Evolutionary conservation across 129 eudicot genomes (phyloP), one percentile per base, ranked within the genome.

Genomic region (Lactuca sativa): DNA sequence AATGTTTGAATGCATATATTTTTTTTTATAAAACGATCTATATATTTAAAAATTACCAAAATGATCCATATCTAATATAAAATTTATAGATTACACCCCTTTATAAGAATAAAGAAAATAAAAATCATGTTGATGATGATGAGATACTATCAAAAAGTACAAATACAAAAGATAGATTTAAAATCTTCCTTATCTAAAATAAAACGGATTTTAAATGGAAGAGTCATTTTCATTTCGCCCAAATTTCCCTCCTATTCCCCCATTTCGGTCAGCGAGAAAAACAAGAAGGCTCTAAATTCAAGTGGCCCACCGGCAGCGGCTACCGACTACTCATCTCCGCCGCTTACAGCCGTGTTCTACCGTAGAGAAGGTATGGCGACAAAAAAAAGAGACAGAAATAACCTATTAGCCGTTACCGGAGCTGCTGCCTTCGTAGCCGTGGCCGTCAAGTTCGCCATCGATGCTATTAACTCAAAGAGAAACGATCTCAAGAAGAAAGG

Each of bases 181-280:
- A 44, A 36, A 47, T 47, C n/a, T 47, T 47, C 52, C n/a, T 47
- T 47, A 12, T 47, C 15, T 47, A 43, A 43, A 43, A 3, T 9
- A 47, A 47, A 47, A 47, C 3, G n/a, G n/a, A 47, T 47, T 47
- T 47, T 47, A 47, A 47, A 47, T 47, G 52, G 52, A 66, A 75
- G 54, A 7, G 53, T 74, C 74, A 66, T 31, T 33, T 44, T 18
- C 53, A 12, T 74, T 69, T 82, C 81, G 66, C 82, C 84, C 85
- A 71, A 82, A 74, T 86, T 90, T 90, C 95, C 97, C 97, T 84
- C 95, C 80, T 82, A 76, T 82, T 82, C 85, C 75, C 65, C 52
- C 52, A 47, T 68, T 62, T 74, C 34, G 56, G 54, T 63, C 72
- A 72, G 83, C 80, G 82, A 67, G 25, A 71, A 66, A 61, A 71